phyloP scores from a whole-genome alignment of 2,329 filamentous ascomycete species.

The Xylariaceae sp. region DNA sequence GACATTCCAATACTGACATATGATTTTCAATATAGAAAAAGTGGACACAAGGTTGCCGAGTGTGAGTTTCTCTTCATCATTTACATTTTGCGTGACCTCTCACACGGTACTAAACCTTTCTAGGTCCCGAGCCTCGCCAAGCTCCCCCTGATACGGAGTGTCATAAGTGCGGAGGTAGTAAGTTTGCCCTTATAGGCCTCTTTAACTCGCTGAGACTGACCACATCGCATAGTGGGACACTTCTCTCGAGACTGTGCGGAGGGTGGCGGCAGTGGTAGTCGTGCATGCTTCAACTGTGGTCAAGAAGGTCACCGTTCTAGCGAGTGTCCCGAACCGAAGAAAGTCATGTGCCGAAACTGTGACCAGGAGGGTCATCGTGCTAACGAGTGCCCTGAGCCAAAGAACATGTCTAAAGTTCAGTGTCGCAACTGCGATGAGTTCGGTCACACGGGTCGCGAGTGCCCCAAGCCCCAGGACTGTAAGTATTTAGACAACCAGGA shows the following conservation, averaged over 20 bases:
- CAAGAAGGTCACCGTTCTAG: slow-evolving; percentile 53
- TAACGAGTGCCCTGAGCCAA: slow-evolving; percentile 54
- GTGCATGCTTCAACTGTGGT: slow-evolving; percentile 59
- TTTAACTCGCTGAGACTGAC: background rate
- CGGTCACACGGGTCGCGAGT: slow-evolving; percentile 44
- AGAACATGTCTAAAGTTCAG: slow-evolving; percentile 34
- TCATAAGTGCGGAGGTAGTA: slow-evolving; percentile 60
- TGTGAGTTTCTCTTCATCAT: slow-evolving; percentile 34
- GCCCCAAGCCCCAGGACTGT: slow-evolving; percentile 54
- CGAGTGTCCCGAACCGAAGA: slow-evolving; percentile 45
- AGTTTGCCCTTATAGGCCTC: slow-evolving; percentile 18
- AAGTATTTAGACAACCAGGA: slow-evolving; percentile 19
- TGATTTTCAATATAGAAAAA: slow-evolving; percentile 29
- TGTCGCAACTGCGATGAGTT: slow-evolving; percentile 50
- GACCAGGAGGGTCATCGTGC: slow-evolving; percentile 56
- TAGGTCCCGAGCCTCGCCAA: slow-evolving; percentile 53
- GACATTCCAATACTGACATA: background rate
- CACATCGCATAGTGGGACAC: slow-evolving; percentile 48
- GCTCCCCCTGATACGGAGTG: slow-evolving; percentile 58
- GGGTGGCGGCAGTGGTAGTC: slow-evolving; percentile 45
- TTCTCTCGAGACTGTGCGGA: slow-evolving; percentile 61
- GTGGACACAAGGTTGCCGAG: slow-evolving; percentile 46
- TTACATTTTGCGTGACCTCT: background rate
- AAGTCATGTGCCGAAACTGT: slow-evolving; percentile 56
- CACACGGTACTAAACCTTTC: slow-evolving; percentile 11